phyloP scores from a whole-genome alignment of 805 yeast genomes.

The Candida fluviatilis region DNA sequence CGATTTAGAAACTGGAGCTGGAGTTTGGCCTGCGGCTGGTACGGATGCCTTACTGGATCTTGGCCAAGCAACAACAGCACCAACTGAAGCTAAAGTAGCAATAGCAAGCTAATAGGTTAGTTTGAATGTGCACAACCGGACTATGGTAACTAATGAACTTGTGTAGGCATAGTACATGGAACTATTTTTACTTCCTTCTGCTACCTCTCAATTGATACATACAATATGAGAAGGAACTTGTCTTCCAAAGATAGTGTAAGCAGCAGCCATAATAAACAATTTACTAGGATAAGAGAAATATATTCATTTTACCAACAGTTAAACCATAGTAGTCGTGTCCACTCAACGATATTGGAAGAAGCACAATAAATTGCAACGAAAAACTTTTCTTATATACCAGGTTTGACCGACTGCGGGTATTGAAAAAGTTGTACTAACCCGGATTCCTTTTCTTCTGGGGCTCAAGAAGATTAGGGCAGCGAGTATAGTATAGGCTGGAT shows the following conservation, averaged over 20 bases:
- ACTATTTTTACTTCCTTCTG: too few relatives aligned
- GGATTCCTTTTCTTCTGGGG: not conserved
- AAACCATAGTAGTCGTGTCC: not conserved
- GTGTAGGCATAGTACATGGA: not conserved
- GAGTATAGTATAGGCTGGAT: too few relatives aligned
- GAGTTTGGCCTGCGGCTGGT: slow-evolving; percentile 19
- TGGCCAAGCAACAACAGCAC: slow-evolving; percentile 32
- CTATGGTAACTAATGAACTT: not conserved
- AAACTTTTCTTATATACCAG: not conserved
- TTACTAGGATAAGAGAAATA: not conserved
- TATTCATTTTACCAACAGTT: not conserved
- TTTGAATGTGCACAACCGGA: not conserved
- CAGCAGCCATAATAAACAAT: slow-evolving; percentile 29
- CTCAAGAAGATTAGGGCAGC: not conserved
- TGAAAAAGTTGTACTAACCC: not conserved
- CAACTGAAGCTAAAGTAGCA: slow-evolving; percentile 37
- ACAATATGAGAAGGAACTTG: slow-evolving; percentile 44
- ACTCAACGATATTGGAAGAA: not conserved
- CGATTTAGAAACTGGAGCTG: slow-evolving; percentile 16
- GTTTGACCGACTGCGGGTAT: not conserved
- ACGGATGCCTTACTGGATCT: slow-evolving; percentile 16
- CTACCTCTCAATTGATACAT: too few relatives aligned
- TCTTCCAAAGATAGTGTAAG: slow-evolving; percentile 40
- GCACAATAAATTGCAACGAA: not conserved
- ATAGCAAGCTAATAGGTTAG: slow-evolving; percentile 30